A percentile compares a stretch with the other conserved stretches of the same genome.
These are phyloP conservation scores for Tulasnella sp. DNA, from an alignment of 768 basidiomycete genomes.

Conservation along the genomic window DNA sequence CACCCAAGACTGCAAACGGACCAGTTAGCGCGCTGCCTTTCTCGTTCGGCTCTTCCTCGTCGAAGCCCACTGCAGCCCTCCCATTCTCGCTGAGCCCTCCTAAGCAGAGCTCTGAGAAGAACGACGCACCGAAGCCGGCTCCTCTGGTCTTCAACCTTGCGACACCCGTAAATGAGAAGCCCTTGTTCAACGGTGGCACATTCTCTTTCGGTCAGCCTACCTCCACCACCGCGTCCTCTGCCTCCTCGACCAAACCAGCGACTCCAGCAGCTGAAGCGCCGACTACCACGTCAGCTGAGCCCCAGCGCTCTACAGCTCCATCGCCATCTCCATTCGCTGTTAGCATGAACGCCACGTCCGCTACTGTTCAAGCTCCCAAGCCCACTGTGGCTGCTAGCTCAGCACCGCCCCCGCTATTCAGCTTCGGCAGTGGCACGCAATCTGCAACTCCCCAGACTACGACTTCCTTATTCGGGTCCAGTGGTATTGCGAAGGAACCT, in stretches of 20 bases:
- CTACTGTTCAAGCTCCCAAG: background rate
- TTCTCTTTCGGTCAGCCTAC: slow-evolving; percentile 20
- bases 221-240: background rate
- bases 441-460: background rate
- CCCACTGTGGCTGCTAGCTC: background rate
- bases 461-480: background rate
- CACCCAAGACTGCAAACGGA: slow-evolving; percentile 18
- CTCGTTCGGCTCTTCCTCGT: slow-evolving; percentile 14
- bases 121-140: background rate
- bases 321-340: slow-evolving; percentile 34
- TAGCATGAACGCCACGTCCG: background rate
- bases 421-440: background rate
- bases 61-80: background rate
- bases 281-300: background rate
- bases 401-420: background rate
- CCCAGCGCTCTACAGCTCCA: slow-evolving; percentile 23
- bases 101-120: background rate
- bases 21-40: slow-evolving; percentile 24
- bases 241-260: background rate
- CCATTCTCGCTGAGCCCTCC: background rate
- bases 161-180: background rate
- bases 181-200: background rate
- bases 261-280: background rate
- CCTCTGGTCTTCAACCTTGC: background rate
- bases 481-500: background rate